phyloP scores from a whole-genome alignment of 2,329 filamentous ascomycete species.

The Xylariaceae sp. region DNA sequence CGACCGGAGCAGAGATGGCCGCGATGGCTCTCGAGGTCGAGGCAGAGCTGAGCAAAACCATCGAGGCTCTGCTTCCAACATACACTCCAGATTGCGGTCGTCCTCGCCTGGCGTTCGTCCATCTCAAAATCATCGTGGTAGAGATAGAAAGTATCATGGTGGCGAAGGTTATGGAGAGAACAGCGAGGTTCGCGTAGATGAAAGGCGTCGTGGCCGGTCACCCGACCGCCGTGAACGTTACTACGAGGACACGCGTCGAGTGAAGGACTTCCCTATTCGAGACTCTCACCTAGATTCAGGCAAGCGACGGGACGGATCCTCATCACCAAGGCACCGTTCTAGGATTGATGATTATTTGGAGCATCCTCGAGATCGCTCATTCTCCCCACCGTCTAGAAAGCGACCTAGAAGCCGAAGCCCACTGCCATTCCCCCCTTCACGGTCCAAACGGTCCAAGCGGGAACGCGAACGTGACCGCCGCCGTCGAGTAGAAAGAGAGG shows the following conservation, averaged over 20 bases:
- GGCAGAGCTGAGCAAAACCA: slow-evolving; percentile 40
- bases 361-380: slow-evolving; percentile 40
- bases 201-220: slow-evolving; percentile 47
- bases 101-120: slow-evolving; percentile 34
- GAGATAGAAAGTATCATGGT: slow-evolving; percentile 33
- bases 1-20: slow-evolving; percentile 45
- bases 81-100: slow-evolving; percentile 33
- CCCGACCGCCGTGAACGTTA: slow-evolving; percentile 47
- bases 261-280: slow-evolving; percentile 28
- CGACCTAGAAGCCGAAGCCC: slow-evolving; percentile 50
- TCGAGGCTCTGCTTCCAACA: slow-evolving; percentile 31
- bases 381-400: slow-evolving; percentile 49
- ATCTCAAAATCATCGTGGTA: slow-evolving; percentile 32
- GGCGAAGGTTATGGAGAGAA: slow-evolving; percentile 41
- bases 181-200: slow-evolving; percentile 40
- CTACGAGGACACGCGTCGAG: slow-evolving; percentile 32
- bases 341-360: slow-evolving; percentile 45
- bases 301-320: slow-evolving; percentile 42
- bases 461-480: slow-evolving; percentile 41
- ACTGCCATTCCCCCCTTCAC: slow-evolving; percentile 44
- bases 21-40: slow-evolving; percentile 44
- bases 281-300: slow-evolving; percentile 29
- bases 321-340: slow-evolving; percentile 39
- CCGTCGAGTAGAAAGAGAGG: slow-evolving; percentile 33
- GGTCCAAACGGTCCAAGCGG: slow-evolving; percentile 52